Percentiles rank a stretch among this genome's conserved stretches.
These are phyloP conservation scores for Cutaneotrichosporon sp. DNA, from an alignment of 1,284 basidiomycete genomes.

Conservation along the genomic window DNA sequence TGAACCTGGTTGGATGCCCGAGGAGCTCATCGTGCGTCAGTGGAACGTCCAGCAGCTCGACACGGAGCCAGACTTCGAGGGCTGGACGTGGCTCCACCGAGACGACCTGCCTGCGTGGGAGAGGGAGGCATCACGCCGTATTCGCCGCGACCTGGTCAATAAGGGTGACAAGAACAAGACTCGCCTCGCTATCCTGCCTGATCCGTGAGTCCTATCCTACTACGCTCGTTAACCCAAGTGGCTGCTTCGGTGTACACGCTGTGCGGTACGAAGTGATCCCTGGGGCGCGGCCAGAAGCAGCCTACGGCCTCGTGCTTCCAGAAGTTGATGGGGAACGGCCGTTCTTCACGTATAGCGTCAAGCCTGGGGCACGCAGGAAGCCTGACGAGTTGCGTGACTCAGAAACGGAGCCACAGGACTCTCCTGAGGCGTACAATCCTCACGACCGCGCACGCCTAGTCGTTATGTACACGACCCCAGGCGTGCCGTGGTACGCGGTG, in stretches of 20 bases:
- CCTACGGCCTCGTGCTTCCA: conserved; percentile 14
- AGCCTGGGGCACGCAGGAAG: background rate
- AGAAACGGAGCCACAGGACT: background rate
- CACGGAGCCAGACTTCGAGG: background rate
- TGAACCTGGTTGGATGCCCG: conserved; percentile 17
- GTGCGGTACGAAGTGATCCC: conserved; percentile 13
- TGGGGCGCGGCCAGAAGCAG: background rate
- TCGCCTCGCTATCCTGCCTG: conserved; percentile 20
- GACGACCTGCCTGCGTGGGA: conserved; percentile 1
- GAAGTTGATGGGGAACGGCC: conserved; percentile 3
- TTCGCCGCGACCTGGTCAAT: conserved; percentile 4
- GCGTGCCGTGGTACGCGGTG: conserved; percentile 13
- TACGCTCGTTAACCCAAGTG: background rate
- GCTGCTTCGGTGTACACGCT: conserved; percentile 14
- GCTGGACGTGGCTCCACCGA: conserved; percentile 17
- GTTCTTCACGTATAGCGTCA: conserved; percentile 14
- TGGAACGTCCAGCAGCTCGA: background rate
- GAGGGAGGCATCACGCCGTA: conserved; percentile 2
- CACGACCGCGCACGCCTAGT: background rate
- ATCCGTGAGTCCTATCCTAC: conserved; percentile 11
- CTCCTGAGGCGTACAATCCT: background rate
- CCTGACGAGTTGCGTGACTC: background rate
- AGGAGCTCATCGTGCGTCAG: background rate
- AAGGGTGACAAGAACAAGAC: conserved; percentile 20
- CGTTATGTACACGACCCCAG: conserved; percentile 7